Evolutionary conservation across 495 filamentous ascomycete genomes (phyloP).

Genomic region (Bombardia bombarda): DNA sequence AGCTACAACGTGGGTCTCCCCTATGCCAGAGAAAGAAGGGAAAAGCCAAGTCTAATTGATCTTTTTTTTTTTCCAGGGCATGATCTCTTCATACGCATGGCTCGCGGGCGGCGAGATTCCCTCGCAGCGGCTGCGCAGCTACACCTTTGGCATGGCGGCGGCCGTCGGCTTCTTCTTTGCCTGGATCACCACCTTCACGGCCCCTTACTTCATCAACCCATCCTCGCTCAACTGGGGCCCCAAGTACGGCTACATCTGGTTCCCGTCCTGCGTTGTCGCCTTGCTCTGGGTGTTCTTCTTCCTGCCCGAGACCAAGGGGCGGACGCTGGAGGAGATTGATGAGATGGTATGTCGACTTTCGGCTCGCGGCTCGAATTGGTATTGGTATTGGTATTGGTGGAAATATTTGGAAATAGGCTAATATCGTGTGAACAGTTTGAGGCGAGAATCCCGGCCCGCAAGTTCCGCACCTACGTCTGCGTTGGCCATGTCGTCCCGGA

Average conservation of each 20-base stretch:
- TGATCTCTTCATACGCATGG: constrained; percentile 53
- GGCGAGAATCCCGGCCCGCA: constrained; percentile 35
- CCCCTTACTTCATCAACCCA: constrained; percentile 57
- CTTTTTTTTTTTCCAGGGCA: too few species aligned
- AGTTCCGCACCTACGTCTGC: constrained; percentile 29
- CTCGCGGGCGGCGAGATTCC: constrained; percentile 53
- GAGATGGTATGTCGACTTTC: constrained; percentile 43
- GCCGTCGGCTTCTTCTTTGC: constrained; percentile 46
- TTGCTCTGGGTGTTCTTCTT: constrained; percentile 42
- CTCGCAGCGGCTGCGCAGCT: constrained; percentile 43
- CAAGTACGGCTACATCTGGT: constrained; percentile 50
- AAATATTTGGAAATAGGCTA: too few species aligned
- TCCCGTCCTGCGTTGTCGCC: constrained; percentile 28
- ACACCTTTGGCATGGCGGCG: constrained; percentile 50
- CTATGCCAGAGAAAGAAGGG: too few species aligned
- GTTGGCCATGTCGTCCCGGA: constrained; percentile 3
- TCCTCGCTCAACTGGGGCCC: constrained; percentile 48
- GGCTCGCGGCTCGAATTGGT: too few species aligned
- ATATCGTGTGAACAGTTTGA: constrained; percentile 37
- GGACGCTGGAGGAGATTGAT: constrained; percentile 51
- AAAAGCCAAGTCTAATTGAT: too few species aligned
- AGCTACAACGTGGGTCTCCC: too few species aligned
- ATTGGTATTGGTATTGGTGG: too few species aligned
- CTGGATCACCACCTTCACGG: constrained; percentile 52
- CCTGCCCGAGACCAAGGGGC: constrained; percentile 48